phyloP scores from a whole-genome alignment of 371 early-diverging fungal genomes.

The Saksenaea oblongispora region DNA sequence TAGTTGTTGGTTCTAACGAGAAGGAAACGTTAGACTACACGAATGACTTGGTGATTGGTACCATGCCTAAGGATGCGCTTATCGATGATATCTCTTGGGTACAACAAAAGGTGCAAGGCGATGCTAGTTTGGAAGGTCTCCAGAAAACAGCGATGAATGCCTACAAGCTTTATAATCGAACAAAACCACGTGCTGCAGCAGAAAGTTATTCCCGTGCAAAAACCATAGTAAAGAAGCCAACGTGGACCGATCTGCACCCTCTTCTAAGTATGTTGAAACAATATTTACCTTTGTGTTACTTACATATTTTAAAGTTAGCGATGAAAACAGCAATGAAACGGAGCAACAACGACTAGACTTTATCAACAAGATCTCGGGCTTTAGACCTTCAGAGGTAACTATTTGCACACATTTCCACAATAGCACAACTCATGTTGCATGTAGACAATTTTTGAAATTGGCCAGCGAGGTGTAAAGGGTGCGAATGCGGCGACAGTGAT shows the following conservation, averaged over 20 bases:
- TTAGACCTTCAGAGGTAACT: conserved; percentile 75
- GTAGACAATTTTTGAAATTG: conserved; percentile 91
- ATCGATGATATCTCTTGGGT: conserved; percentile 78
- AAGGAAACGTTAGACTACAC: conserved; percentile 71
- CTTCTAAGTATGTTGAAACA: conserved; percentile 53
- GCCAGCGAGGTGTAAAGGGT: conserved; percentile 77
- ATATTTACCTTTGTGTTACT: neutral
- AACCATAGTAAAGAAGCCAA: conserved; percentile 62
- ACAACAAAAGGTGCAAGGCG: conserved; percentile 53
- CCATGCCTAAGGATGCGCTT: conserved; percentile 69
- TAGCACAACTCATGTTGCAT: neutral
- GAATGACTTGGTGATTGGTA: conserved; percentile 80
- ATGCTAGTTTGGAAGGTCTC: conserved; percentile 66
- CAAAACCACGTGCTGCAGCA: conserved; percentile 77
- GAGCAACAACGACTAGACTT: conserved; percentile 67
- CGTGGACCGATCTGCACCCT: conserved; percentile 75
- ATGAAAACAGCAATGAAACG: conserved; percentile 25
- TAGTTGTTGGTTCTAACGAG: conserved; percentile 58
- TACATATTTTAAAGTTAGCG: conserved; percentile 13
- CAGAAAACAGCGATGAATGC: conserved; percentile 77
- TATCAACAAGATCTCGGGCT: conserved; percentile 74
- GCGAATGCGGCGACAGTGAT: conserved; percentile 68
- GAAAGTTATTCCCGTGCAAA: conserved; percentile 90
- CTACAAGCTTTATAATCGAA: conserved; percentile 82
- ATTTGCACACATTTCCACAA: neutral